Evolutionary conservation across 2,329 filamentous ascomycete genomes (phyloP), one percentile per base, ranked within the genome.

Genomic region (Colletotrichum sp.): DNA sequence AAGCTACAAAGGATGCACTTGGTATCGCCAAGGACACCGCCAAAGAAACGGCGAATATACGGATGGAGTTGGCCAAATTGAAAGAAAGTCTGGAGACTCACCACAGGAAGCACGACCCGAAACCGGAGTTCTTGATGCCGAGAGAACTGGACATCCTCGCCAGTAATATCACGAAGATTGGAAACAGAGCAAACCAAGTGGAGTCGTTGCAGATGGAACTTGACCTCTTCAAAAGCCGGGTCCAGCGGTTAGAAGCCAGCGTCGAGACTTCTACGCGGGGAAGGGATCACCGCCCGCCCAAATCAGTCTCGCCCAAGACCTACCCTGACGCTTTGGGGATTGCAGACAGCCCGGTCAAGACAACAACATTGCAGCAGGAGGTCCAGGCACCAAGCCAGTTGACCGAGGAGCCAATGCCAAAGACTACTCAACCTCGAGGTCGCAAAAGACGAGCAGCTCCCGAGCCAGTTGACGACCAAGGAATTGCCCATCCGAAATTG

Each of bases 191-290:
- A 26, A 85, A 80, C 70, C 83, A 85, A 67, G 81, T 87, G 12
- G 85, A 87, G 68, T 82, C 80, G 9, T 78, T 87, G 26, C 84
- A 85, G 77, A 87, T 86, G 84, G 86, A 87, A 72, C 81, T 86
- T 57, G 82, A 86, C 55, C 80, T 87, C 3, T 80, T 87, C 70
- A 85, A 84, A 75, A 81, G 82, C 6, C 80, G 84, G 9, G 71
- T 86, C 6, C 82, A 85, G 69, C 80, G 83, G 21, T 78, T 85
- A 18, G 85, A 86, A 66, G 77, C 76, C 58, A 78, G 70, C n/a
- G 63, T 58, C 34, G 55, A 67, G 16, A 28, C 18, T 34, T 16
- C 72, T 8, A 18, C 21, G 16, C 30, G n/a, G 21, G 10, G 18
- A 63, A 30, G 58, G 4, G n/a, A 21, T 32, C 4, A 52, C 43